A percentile compares a stretch with the other conserved stretches of the same genome.
Evolutionary conservation across 192 early-diverging fungal genomes (phyloP).

Genomic region (Coemansia sp.): DNA sequence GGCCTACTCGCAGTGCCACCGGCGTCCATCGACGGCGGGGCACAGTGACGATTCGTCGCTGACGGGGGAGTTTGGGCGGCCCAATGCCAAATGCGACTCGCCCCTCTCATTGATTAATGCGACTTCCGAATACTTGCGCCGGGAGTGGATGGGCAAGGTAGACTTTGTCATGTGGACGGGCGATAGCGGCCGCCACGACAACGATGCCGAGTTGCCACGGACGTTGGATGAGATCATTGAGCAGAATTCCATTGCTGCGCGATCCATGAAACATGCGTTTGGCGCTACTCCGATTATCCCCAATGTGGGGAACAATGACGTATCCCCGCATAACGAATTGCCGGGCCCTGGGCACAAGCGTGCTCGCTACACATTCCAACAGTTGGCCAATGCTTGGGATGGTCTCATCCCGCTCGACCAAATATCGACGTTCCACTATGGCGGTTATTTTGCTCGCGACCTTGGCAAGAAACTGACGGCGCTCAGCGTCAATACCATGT

Average conservation of each 20-base stretch:
- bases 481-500: slow-evolving; percentile 69
- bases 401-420: slow-evolving; percentile 64
- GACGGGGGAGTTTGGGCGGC: slow-evolving; percentile 58
- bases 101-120: slow-evolving; percentile 56
- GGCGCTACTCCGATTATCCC: slow-evolving; percentile 20
- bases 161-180: slow-evolving; percentile 77
- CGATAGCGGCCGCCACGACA: slow-evolving; percentile 71
- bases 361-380: slow-evolving; percentile 53
- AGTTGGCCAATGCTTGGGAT: slow-evolving; percentile 57
- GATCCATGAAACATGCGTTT: slow-evolving; percentile 54
- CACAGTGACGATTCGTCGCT: slow-evolving; percentile 2
- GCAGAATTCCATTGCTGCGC: slow-evolving; percentile 54
- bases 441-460: slow-evolving; percentile 66
- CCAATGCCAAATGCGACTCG: slow-evolving; percentile 62
- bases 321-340: slow-evolving; percentile 69
- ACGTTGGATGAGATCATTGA: slow-evolving; percentile 60
- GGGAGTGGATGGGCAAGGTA: slow-evolving; percentile 37
- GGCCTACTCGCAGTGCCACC: slow-evolving; percentile 60
- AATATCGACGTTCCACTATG: slow-evolving; percentile 58
- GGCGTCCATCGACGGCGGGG: not conserved
- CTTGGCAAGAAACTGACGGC: slow-evolving; percentile 55
- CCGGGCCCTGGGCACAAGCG: slow-evolving; percentile 41
- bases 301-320: slow-evolving; percentile 68
- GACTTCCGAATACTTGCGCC: slow-evolving; percentile 56
- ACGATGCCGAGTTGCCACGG: slow-evolving; percentile 62